Evolutionary conservation across 1,284 basidiomycete species (phyloP), one percentile per base, ranked within the genome.

Genomic region (Mycena citricolor): DNA sequence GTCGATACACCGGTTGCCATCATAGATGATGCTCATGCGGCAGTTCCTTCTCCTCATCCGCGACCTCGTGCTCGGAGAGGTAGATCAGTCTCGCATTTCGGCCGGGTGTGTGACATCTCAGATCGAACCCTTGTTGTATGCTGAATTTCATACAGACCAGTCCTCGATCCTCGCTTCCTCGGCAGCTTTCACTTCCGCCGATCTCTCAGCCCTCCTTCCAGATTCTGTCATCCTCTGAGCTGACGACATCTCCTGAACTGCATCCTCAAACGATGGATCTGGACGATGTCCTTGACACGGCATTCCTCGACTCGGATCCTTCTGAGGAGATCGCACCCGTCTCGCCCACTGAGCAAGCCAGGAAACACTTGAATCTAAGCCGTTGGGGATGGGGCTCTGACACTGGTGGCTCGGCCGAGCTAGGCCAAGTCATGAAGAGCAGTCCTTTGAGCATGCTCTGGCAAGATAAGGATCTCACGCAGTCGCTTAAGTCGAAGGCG

Each of bases 241-340:
- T 55, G 22, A 48, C 42, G 20, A 59, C 66, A 42, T 66, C 68
- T 46, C 61, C 62, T 48, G 61, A 64, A 36, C 56, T 64, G 32
- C 62, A 61, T 31, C 63, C 74, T n/a, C 73, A 79, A 45, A 68
- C 77, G 8, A 82, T 90, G 37, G 74, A 80, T 65, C 71, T 90
- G n/a, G 79, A 87, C 55, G 86, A 90, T 54, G 86, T 90, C n/a
- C 69, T 90, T 25, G 84, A 90, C 47, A 69, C 81, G 1, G 79
- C 86, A 0, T 77, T 86, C 61, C 68, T 90, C 12, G 77, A 80
- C 52, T 68, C 74, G 4, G 80, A 81, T 44, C 68, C 73, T 4
- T 61, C 63, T 11, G 71, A 73, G 28, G 54, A 26, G 3, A 48
- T 54, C n/a, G 46, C 55, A 14, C 32, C 47, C 49, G 39, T 40